Base-by-base conservation (phyloP, 2,329 filamentous ascomycete species). In the Colletotrichum cordylinicola region DNA sequence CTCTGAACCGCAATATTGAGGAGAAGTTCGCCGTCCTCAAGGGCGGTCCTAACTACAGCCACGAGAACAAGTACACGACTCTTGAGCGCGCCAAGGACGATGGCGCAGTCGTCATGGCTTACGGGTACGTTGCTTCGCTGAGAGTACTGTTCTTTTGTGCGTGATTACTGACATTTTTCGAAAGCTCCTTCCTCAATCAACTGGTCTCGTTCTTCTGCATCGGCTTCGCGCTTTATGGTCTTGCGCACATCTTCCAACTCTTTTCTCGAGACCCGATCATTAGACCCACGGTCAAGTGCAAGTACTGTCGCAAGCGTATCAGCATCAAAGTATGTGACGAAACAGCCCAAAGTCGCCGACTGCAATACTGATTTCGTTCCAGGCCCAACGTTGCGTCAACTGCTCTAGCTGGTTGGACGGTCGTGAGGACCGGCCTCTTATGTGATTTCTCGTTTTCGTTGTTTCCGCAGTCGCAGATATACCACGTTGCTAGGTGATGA, bases 1-100 rank as follows among this genome's bases (percentile, higher is more conserved):
- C 94, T 65, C 85, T 95, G 72, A 90, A 93, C 79, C 90, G 91
- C 78, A 95, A 95, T 81, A 89, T 95, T 80, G 92, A 94, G 80
- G 91, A 94, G 84, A 94, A 94, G 82, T 95, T 95, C 82, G 91
- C 93, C 0, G 90, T 94, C 8, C 83, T 95, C 33, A 88, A 86
- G 48, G 81, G 85, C 0, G 93, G 93, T 0, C 89, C 90, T 4
- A 87, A 90, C 74, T 91, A 88, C 78, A 84, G 85, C 31, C 80
- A 85, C 2, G 84, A 87, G 6, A 82, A 84, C 21, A 91, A 92
- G 4, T 95, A 95, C 84, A 95, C 94, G 79, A 95, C 94, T 2
- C 85, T 94, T 8, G 85, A 90, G 58, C 92, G 94, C 80, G 94
- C 94, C 3, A 88, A 93, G 76, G 89, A 91, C 6, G 94, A 95